Percentiles rank a stretch among this genome's conserved stretches.
Evolutionary conservation across 2,329 filamentous ascomycete species (phyloP).

Genomic region (Aspergillus sp.): DNA sequence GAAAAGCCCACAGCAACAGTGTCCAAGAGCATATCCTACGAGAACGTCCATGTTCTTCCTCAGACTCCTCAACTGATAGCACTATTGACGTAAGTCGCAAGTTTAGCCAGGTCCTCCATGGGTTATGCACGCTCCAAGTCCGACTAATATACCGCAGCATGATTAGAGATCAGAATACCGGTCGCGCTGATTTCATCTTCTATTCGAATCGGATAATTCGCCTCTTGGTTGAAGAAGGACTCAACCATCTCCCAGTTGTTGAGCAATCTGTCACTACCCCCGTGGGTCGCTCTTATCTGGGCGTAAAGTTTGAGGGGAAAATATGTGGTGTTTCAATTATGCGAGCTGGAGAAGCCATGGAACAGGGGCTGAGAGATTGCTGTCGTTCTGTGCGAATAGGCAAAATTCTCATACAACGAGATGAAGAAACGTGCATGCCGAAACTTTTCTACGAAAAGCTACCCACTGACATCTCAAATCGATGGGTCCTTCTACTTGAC

Average conservation of each 20-base stretch:
- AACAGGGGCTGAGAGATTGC: slow-evolving; percentile 92
- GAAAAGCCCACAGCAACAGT: slow-evolving; percentile 87
- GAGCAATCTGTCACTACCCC: slow-evolving; percentile 88
- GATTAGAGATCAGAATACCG: slow-evolving; percentile 88
- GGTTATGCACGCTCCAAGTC: too few relatives aligned
- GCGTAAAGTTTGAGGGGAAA: slow-evolving; percentile 94
- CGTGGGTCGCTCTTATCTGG: slow-evolving; percentile 81
- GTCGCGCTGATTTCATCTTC: slow-evolving; percentile 96
- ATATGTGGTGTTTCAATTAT: slow-evolving; percentile 99
- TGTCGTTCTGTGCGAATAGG: slow-evolving; percentile 97
- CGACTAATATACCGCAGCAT: slow-evolving; percentile 59
- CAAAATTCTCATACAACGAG: slow-evolving; percentile 96
- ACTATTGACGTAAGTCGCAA: slow-evolving; percentile 79
- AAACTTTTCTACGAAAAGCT: slow-evolving; percentile 98
- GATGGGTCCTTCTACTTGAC: slow-evolving; percentile 92
- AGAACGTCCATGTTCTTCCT: slow-evolving; percentile 85
- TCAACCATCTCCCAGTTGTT: slow-evolving; percentile 93
- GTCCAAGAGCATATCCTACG: slow-evolving; percentile 75
- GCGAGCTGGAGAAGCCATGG: slow-evolving; percentile 97
- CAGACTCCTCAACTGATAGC: slow-evolving; percentile 98
- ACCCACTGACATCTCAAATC: slow-evolving; percentile 84
- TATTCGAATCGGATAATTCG: slow-evolving; percentile 98
- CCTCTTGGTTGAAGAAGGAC: slow-evolving; percentile 90
- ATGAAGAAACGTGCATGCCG: slow-evolving; percentile 89
- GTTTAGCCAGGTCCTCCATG: not conserved